A percentile compares a stretch with the other conserved stretches of the same genome.
phyloP scores from a whole-genome alignment of 345 rosid species.

The Eucalyptus victrix region DNA sequence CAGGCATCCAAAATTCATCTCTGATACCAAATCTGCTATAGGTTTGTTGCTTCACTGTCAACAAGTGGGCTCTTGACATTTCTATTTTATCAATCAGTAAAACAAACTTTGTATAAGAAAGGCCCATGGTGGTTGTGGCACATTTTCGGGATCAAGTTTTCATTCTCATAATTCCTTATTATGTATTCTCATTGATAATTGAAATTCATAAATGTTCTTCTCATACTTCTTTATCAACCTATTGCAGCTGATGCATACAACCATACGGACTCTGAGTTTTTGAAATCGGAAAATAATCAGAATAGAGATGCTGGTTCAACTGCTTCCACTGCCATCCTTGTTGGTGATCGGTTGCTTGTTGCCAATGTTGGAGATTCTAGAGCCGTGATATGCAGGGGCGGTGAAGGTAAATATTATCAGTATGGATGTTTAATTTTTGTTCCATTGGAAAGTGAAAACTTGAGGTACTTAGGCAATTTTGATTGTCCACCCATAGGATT shows the following conservation, averaged over 20 bases:
- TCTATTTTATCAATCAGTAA: not conserved
- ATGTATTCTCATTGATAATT: conserved; percentile 2
- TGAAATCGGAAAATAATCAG: conserved; percentile 86
- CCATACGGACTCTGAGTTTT: conserved; percentile 87
- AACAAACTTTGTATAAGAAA: not conserved
- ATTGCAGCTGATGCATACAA: conserved; percentile 85
- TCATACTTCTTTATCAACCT: not conserved
- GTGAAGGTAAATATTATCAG: conserved; percentile 46
- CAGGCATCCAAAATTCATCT: conserved; percentile 87
- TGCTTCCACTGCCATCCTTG: conserved; percentile 93
- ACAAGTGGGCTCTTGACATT: not conserved
- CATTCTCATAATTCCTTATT: not conserved
- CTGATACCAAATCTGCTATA: conserved; percentile 91
- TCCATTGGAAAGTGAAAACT: not conserved
- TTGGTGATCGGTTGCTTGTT: not conserved
- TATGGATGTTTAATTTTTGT: not conserved
- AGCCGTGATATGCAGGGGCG: conserved; percentile 1
- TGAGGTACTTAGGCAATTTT: not conserved
- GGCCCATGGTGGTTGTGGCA: not conserved
- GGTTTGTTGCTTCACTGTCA: conserved; percentile 22
- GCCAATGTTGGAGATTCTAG: not conserved
- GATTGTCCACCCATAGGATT: not conserved
- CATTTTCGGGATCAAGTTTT: not conserved
- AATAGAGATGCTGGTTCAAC: conserved; percentile 99
- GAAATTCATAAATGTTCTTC: not conserved